Base-by-base conservation (phyloP, 1,284 basidiomycete genomes). In the Pascua guehoae region DNA sequence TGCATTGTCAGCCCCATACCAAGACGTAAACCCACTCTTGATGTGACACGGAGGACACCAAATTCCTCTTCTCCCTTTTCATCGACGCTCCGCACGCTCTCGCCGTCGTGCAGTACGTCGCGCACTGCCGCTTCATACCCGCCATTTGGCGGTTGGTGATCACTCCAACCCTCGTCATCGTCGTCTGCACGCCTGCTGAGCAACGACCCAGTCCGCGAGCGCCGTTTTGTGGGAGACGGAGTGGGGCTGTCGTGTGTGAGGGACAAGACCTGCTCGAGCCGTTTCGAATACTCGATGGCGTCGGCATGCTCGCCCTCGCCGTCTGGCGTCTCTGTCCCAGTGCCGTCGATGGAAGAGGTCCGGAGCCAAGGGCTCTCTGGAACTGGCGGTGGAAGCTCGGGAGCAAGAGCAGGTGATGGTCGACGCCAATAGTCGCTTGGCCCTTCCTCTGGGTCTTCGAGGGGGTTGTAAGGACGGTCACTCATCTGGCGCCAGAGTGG, bases 1-100 rank as follows among this genome's bases (percentile, higher is more conserved):
- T 78, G 47, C 36, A 24, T 46, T 11, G 38, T 60, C 36, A 57
- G 42, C 54, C 14, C 1, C 18, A 69, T 60, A 76, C 74, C 71
- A 72, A 64, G 62, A 59, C 16, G 56, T 49, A 8, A 12, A 64
- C 56, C 41, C 39, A 49, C 51, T 18, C 61, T 57, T 47, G 57
- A 52, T 59, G 48, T 58, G 47, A 51, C 52, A 18, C 45, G 51
- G 40, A 58, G 44, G 7, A 48, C 53, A 2, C 67, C 69, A 60
- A 70, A 67, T 48, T 76, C 73, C 37, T 72, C 73, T 52, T 47
- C 14, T 47, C 54, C n/a, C 40, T 51, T 51, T 4, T 15, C 14
- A 17, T 44, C 42, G 42, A 16, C 42, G 15, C 42, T 44, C 32
- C 17, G 11, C 50, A 36, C 49, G 8, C n/a, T 41, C 8, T 47